These are phyloP conservation scores for Pseudogymnoascus sp. DNA, from an alignment of 2,329 filamentous ascomycete species.

Conservation along the genomic window DNA sequence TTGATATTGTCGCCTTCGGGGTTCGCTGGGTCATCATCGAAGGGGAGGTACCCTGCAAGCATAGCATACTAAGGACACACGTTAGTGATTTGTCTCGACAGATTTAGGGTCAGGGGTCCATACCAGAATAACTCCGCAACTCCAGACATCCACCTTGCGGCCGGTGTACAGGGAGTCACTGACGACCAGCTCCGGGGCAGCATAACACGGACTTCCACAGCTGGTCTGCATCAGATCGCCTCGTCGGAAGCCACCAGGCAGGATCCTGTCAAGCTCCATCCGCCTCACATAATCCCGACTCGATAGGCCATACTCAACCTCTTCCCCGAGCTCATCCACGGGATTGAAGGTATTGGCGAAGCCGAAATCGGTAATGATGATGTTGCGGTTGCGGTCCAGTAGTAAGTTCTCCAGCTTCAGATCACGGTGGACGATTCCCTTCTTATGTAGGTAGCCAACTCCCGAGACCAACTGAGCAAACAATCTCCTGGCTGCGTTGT, in stretches of 20 bases:
- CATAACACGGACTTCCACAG: constrained; percentile 96
- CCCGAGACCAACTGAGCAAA: constrained; percentile 96
- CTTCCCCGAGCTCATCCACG: constrained; percentile 76
- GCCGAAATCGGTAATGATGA: constrained; percentile 98
- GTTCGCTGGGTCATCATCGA: constrained; percentile 96
- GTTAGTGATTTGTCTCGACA: constrained; percentile 18
- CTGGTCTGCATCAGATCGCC: constrained; percentile 99
- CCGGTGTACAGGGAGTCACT: constrained; percentile 97
- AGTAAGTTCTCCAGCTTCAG: constrained; percentile 94
- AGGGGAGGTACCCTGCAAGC: constrained; percentile 94
- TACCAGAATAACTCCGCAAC: constrained; percentile 96
- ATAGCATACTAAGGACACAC: constrained; percentile 72
- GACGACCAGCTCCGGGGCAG: constrained; percentile 91
- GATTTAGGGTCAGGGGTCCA: constrained; percentile 32
- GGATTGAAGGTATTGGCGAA: constrained; percentile 98
- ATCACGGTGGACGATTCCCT: constrained; percentile 96
- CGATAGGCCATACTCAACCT: constrained; percentile 78
- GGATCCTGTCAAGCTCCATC: constrained; percentile 73
- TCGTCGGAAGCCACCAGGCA: constrained; percentile 67
- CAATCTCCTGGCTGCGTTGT: constrained; percentile 78
- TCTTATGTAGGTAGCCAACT: constrained; percentile 96
- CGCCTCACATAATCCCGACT: constrained; percentile 86
- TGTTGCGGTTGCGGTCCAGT: constrained; percentile 92
- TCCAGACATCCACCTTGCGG: constrained; percentile 98
- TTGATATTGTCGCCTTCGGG: constrained; percentile 99